A percentile compares a stretch with the other conserved stretches of the same genome.
Conservation (phyloP, 2,329 filamentous ascomycete species). For the Chalaropsis ovoidea region DNA sequence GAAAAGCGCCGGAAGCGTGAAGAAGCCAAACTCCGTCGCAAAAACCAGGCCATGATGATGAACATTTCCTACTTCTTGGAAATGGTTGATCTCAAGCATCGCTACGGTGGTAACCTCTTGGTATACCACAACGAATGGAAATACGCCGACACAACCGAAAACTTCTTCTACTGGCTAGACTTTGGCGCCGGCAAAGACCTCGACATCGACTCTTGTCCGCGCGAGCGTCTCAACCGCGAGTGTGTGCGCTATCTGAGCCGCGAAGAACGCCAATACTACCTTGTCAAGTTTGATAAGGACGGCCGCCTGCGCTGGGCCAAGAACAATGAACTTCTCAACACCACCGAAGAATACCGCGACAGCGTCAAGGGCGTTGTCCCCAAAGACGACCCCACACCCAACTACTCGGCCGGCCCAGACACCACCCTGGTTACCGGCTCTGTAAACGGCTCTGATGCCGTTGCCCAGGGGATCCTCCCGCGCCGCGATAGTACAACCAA, state of each 20-base stretch:
- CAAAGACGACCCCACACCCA: conserved; percentile 48
- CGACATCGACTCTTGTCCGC: conserved; percentile 60
- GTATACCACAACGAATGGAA: conserved; percentile 82
- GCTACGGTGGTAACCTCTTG: conserved; percentile 73
- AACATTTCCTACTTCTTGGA: conserved; percentile 75
- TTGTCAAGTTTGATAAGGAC: conserved; percentile 63
- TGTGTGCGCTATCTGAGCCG: conserved; percentile 73
- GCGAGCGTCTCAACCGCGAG: conserved; percentile 65
- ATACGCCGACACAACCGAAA: conserved; percentile 62
- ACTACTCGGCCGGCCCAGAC: conserved; percentile 35
- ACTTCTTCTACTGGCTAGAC: conserved; percentile 93
- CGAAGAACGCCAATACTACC: conserved; percentile 71
- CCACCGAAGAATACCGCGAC: conserved; percentile 64
- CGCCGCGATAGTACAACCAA: conserved; percentile 29
- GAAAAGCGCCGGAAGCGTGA: conserved; percentile 36
- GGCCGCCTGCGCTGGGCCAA: conserved; percentile 81
- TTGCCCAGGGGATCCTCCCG: conserved; percentile 20
- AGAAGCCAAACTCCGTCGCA: conserved; percentile 33
- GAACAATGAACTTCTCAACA: conserved; percentile 67
- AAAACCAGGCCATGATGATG: conserved; percentile 65
- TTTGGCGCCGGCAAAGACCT: conserved; percentile 62
- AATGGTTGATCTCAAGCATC: conserved; percentile 78
- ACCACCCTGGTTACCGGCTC: conserved; percentile 26
- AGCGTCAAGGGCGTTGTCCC: conserved; percentile 65
- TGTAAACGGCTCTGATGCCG: conserved; percentile 9